Evolutionary conservation across 2,329 filamentous ascomycete genomes (phyloP), one percentile per base, ranked within the genome.

Genomic region (Sphaerulina musiva): DNA sequence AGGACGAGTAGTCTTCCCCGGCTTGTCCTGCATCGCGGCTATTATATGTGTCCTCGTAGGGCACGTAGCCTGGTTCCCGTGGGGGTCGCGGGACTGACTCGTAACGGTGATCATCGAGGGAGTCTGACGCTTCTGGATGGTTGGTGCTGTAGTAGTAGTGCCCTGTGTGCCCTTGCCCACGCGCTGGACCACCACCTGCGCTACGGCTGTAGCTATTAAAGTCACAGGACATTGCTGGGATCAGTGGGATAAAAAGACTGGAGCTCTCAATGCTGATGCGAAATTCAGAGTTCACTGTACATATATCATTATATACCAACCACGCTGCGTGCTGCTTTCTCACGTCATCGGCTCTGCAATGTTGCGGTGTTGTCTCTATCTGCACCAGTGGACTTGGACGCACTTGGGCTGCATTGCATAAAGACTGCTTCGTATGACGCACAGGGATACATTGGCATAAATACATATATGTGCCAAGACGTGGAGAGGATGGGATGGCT

Each of bases 121-220:
- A 20, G 20, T 20, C 20, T 20, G 20, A 20, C 20, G 20, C 20
- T 20, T 48, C 53, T 48, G 54, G 41, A 41, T 48, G 49, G 40
- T 45, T 42, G 40, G 20, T 20, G 20, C 3, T 20, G 20, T 20
- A 20, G 20, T 20, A 20, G 20, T 56, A 56, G 10, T 51, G 45
- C 26, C 52, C 52, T 26, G 53, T 49, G 23, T 56, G 50, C 34
- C 54, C 54, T 42, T 56, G 54, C 7, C 49, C 49, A 43, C 48
- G 54, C 31, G 54, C 48, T 36, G 54, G 49, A 17, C 14, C 14
- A 7, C 50, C 45, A 36, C 32, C 29, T 11, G 40, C 20, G 40
- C 32, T 45, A 31, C 41, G 36, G 20, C 26, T 51, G 41, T 51
- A 39, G 32, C 45, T 26, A 26, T 51, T 9, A 9, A 42, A 9